Evolutionary conservation across 2,329 filamentous ascomycete genomes (phyloP).

Genomic region (Didymella segeticola): DNA sequence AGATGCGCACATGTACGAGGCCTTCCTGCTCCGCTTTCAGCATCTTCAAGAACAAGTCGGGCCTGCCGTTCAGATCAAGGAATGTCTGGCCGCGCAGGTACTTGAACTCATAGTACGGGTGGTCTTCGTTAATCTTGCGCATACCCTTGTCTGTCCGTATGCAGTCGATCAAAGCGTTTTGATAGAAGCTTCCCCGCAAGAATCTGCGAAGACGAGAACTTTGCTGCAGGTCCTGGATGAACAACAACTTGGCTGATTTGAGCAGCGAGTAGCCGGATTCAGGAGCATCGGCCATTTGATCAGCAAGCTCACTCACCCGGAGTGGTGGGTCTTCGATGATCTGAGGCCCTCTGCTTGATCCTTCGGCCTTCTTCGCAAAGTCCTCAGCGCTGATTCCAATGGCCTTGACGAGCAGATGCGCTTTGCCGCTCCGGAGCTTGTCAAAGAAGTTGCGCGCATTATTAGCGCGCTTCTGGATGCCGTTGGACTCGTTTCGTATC

Average conservation of each 20-base stretch:
- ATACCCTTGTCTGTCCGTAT: slow-evolving; percentile 92
- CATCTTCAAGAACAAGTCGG: slow-evolving; percentile 95
- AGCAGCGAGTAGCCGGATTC: slow-evolving; percentile 77
- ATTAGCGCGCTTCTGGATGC: slow-evolving; percentile 80
- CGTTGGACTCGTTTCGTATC: slow-evolving; percentile 69
- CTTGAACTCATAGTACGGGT: slow-evolving; percentile 97
- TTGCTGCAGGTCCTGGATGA: slow-evolving; percentile 85
- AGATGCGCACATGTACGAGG: slow-evolving; percentile 82
- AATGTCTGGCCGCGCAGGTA: slow-evolving; percentile 92
- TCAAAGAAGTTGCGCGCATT: slow-evolving; percentile 82
- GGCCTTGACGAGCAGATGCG: slow-evolving; percentile 82
- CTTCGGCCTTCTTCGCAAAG: slow-evolving; percentile 84
- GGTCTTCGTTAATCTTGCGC: slow-evolving; percentile 90
- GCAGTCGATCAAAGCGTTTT: slow-evolving; percentile 83
- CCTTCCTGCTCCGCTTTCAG: slow-evolving; percentile 95
- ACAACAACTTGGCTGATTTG: slow-evolving; percentile 82
- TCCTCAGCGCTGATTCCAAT: slow-evolving; percentile 91
- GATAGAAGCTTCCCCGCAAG: slow-evolving; percentile 83
- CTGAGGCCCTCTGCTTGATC: slow-evolving; percentile 71
- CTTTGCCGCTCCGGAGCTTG: slow-evolving; percentile 78
- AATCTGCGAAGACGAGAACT: slow-evolving; percentile 90
- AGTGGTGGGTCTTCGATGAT: slow-evolving; percentile 79
- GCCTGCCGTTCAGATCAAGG: slow-evolving; percentile 77
- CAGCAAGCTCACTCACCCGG: slow-evolving; percentile 85
- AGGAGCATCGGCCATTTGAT: slow-evolving; percentile 62